Base-by-base conservation (phyloP, 2,329 filamentous ascomycete species). In the Clonostachys rosea region DNA sequence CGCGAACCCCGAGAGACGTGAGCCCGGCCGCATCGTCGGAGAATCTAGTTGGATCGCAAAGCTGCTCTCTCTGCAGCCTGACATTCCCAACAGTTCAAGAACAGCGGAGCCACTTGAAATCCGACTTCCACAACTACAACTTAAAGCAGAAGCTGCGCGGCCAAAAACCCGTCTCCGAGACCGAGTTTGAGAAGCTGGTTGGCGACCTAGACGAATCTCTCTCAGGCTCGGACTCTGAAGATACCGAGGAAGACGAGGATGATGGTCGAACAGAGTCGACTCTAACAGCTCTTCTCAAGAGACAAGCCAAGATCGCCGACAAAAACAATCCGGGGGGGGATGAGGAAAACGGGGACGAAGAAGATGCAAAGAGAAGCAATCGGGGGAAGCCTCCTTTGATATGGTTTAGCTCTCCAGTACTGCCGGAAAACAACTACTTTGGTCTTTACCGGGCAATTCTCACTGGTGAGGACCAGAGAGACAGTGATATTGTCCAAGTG, bases 61-160 rank as follows among this genome's bases (percentile, higher is more conserved):
- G 89, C 13, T 99, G 94, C 64, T 83, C 85, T 1, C 75, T 97
- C 5, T 99, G 94, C 67, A 74, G 77, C 37, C 75, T 91, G 36
- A 73, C 78, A 6, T 96, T 95, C 58, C 60, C 75, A 34, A 85
- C 77, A 10, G 76, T 95, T 8, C 76, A 83, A 50, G 92, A 97
- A 51, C 92, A 97, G 62, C 81, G 89, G 51, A 79, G 82, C 49
- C 94, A 99, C 67, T 83, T 89, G 49, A 87, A 89, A 58, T 96
- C 92, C 10, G 94, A 99, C 60, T 76, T 95, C 43, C 94, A 99
- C 65, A 81, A 86, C 54, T 99, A 96, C 70, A 99, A 99, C 63
- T 70, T 97, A 51, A 97, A 96, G 68, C 88, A 92, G 62, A 95
- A 89, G 71, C 71, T 96, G 48, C 83, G 89, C 42, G 89, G 89